Base-by-base conservation (phyloP, 495 filamentous ascomycete genomes). In the Rhizodiscina lignyota region DNA sequence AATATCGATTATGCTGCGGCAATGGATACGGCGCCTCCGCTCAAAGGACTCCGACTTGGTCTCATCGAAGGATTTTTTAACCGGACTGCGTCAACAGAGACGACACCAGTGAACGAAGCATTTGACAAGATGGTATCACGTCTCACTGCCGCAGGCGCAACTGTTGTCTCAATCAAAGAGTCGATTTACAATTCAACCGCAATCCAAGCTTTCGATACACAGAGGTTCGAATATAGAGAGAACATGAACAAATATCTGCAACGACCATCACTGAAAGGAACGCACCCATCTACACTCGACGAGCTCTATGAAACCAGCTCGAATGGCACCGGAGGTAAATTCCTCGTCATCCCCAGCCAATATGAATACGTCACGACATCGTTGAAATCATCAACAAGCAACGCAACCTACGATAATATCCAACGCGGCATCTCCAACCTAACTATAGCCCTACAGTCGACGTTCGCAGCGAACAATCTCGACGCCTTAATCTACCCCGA, bases 401-500 rank as follows among this genome's bases (percentile, higher is more conserved):
- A 67, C 37, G 21, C 44, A 0, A 59, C 51, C 20, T 78, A 78
- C 37, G 44, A 45, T 3, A 21, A 37, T 0, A 50, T 54, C 19
- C 51, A 66, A 26, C 30, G 48, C 3, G 55, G 47, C 0, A 75
- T 77, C 34, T 43, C 44, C 1, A 43, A 56, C 12, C 54, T 78
- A 17, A 70, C 61, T 13, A 36, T 49, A 2, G 50, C 59, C 0
- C 46, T 78, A 2, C 33, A 52, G 5, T n/a, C 34, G 8, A 69
- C 63, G 0, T 76, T 78, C 39, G 43, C 47, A 1, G 26, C 37
- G 1, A 49, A 70, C 34, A 40, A 49, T 2, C 48, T 80, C 1
- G 70, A 75, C 44, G 72, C 65, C 0, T 34, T 78, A 18, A 63
- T 75, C 38, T 80, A 78, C 46, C 75, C 74, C 6, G 68, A 78